Conservation (phyloP, 805 yeast genomes). For the Hanseniaspora taiwanica region DNA sequence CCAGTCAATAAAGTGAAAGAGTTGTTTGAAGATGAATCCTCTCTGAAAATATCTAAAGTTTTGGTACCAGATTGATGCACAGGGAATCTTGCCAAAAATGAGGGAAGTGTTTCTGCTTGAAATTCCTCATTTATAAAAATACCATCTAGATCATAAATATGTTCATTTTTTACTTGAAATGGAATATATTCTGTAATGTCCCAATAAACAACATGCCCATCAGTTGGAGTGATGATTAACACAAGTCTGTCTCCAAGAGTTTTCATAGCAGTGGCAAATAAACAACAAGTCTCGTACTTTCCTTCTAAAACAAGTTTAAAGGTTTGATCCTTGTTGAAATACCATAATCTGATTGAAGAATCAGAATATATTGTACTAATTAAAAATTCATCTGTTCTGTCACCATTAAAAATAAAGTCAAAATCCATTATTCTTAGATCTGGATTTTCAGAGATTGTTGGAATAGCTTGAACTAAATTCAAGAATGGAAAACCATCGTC, state of each 20-base stretch:
- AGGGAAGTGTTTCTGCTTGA: not conserved
- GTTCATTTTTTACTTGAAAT: slow-evolving; percentile 7
- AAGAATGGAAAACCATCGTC: slow-evolving; percentile 31
- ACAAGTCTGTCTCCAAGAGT: slow-evolving; percentile 13
- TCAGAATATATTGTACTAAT: slow-evolving; percentile 74
- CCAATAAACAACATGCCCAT: slow-evolving; percentile 64
- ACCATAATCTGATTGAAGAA: slow-evolving; percentile 60
- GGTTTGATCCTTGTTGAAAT: slow-evolving; percentile 27
- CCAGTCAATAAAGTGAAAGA: slow-evolving; percentile 46
- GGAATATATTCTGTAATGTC: slow-evolving; percentile 27
- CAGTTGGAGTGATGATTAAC: slow-evolving; percentile 58
- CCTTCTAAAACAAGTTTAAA: slow-evolving; percentile 37
- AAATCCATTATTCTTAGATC: slow-evolving; percentile 89
- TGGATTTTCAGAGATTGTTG: slow-evolving; percentile 44
- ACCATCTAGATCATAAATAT: not conserved
- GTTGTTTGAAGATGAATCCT: slow-evolving; percentile 2
- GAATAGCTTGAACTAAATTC: slow-evolving; percentile 36
- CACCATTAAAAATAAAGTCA: slow-evolving; percentile 28
- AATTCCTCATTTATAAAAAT: not conserved
- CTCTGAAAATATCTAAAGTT: slow-evolving; percentile 29
- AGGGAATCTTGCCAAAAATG: slow-evolving; percentile 6
- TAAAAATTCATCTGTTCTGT: slow-evolving; percentile 8
- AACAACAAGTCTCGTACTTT: slow-evolving; percentile 60
- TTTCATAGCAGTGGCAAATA: slow-evolving; percentile 47
- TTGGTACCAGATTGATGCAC: slow-evolving; percentile 84